Evolutionary conservation across 805 yeast genomes (phyloP), one percentile per base, ranked within the genome.

Genomic region (Starmerella powellii): DNA sequence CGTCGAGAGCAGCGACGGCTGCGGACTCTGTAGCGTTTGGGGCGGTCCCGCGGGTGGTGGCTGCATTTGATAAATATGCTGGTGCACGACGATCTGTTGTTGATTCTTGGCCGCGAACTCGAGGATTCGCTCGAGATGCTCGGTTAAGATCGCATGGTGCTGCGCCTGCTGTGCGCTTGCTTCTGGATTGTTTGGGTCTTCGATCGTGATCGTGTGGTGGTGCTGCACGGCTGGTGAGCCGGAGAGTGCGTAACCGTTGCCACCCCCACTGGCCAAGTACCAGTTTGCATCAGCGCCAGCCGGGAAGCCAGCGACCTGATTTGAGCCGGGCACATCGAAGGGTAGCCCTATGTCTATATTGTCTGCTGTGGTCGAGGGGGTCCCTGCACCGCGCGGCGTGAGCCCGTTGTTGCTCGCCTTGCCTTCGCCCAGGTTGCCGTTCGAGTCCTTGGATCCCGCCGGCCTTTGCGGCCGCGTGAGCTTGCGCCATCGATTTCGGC

Each of bases 401-500:
- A n/a, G n/a, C n/a, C n/a, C n/a, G n/a, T n/a, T n/a, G 18, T 19
- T 32, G 18, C 19, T 35, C 15, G 32, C 28, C 4, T 3, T 31
- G 2, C 15, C 26, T 13, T 3, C 19, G 12, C 16, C 30, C 3
- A 3, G 11, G 11, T n/a, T 30, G 6, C 30, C 42, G 20, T 11
- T 13, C n/a, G 2, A 17, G 13, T 24, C 37, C 4, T 15, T 23
- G 28, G 18, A 12, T n/a, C 15, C 15, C 17, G 30, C 17, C 20
- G 26, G 38, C 20, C 39, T 42, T 4, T 37, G 33, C 70, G 26
- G 78, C 78, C 56, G 82, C 62, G 4, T 76, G 83, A 31, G 72
- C 55, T 82, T 85, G 52, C 95, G 71, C 95, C 95, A 87, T 48
- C 95, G 69, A 61, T 87, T 87, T 48, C 97, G 67, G 59, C 95